Evolutionary conservation across 1,284 basidiomycete genomes (phyloP).

Genomic region (Neonothopanus nambi): DNA sequence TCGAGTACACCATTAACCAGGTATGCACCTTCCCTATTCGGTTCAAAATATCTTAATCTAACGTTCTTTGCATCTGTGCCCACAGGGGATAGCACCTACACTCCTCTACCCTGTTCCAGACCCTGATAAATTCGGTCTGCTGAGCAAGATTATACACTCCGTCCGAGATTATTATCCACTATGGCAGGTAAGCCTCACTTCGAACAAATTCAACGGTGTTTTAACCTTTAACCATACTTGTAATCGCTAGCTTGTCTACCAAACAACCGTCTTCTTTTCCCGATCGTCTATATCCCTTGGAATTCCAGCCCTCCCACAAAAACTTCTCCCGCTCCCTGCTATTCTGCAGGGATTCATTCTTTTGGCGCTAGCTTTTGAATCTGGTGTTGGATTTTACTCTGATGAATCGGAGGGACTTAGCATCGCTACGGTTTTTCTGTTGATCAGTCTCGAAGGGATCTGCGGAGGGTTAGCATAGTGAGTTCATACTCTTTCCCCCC

Average conservation of each 20-base stretch:
- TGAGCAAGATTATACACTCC: conserved; percentile 79
- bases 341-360: conserved; percentile 70
- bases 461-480: conserved; percentile 93
- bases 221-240: too few species aligned
- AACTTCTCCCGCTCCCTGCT: conserved; percentile 74
- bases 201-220: too few species aligned
- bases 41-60: not conserved
- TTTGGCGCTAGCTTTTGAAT: conserved; percentile 60
- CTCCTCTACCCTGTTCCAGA: conserved; percentile 87
- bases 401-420: conserved; percentile 51
- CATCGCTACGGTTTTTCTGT: conserved; percentile 70
- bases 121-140: conserved; percentile 54
- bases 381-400: conserved; percentile 64
- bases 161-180: conserved; percentile 95
- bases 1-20: conserved; percentile 93
- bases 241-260: conserved; percentile 80
- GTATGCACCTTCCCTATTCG: conserved; percentile 35
- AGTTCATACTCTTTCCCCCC: conserved; percentile 31
- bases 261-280: conserved; percentile 94
- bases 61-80: not conserved
- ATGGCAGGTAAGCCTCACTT: conserved; percentile 67
- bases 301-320: conserved; percentile 77
- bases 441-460: conserved; percentile 83
- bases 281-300: conserved; percentile 90
- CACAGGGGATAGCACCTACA: conserved; percentile 85